Evolutionary conservation across 2,329 filamentous ascomycete genomes (phyloP), one percentile per base, ranked within the genome.

Genomic region (Fusarium hostae): DNA sequence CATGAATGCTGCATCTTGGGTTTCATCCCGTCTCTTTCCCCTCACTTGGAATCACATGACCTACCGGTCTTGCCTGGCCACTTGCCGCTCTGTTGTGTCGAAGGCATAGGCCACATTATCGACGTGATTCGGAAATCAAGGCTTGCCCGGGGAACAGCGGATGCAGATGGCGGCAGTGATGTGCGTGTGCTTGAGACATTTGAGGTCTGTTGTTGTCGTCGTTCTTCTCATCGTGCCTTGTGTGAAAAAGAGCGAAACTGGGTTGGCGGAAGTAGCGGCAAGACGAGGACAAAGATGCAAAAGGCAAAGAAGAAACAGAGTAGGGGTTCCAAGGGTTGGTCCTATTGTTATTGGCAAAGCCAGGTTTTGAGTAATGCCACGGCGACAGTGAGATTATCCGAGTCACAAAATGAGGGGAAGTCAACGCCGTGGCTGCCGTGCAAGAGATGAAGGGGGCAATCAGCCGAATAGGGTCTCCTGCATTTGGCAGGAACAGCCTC

Each of bases 1-100:
- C n/a, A 34, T 58, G 65, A 69, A 57, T 35, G 68, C 50, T 39
- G 63, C 63, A 62, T 67, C 62, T 65, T 66, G 63, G 67, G 75
- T 75, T 74, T 74, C 76, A 74, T 77, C 69, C 71, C 62, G 63
- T 72, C 73, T 72, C 65, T 59, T 79, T 78, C 78, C 78, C 78
- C 78, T 79, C 77, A 77, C 66, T 52, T 57, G 10, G 20, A 43
- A 75, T 79, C 78, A 79, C 77, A 77, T 79, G 78, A 79, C 73
- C 70, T 70, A 39, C 59, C 37, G 48, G 40, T 62, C 61, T 72
- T 63, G 63, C 60, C 68, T 71, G 66, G 63, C 67, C 65, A 75
- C 71, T 66, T 67, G 75, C 64, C 66, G 63, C 62, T 64, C 62
- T 63, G 50, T 54, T 63, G 55, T 61, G 55, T 58, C 60, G 50